Conservation (phyloP, 2,329 filamentous ascomycete genomes). For the Fusarium stilboides region DNA sequence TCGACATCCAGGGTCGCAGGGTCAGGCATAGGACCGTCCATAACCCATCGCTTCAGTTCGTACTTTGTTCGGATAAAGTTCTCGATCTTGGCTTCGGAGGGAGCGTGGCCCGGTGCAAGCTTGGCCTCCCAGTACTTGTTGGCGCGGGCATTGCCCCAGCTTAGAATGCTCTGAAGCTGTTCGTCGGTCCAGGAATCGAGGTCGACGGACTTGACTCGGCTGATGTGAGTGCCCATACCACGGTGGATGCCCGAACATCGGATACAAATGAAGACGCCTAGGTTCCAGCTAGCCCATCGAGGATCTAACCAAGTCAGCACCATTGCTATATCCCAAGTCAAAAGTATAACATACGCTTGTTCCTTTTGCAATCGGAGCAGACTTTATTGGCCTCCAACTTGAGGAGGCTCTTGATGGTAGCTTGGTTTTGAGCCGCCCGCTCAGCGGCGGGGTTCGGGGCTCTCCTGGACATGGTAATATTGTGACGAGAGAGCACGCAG, state of each 20-base stretch:
- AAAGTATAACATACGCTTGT: slow-evolving; percentile 81
- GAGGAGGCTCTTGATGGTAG: slow-evolving; percentile 93
- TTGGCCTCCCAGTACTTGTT: slow-evolving; percentile 99
- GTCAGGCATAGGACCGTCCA: slow-evolving; percentile 96
- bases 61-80: slow-evolving; percentile 99
- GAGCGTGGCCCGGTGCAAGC: slow-evolving; percentile 89
- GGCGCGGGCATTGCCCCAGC: slow-evolving; percentile 95
- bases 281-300: slow-evolving; percentile 99
- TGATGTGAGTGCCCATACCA: slow-evolving; percentile 99
- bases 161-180: slow-evolving; percentile 92
- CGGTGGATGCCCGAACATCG: slow-evolving; percentile 98
- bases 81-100: slow-evolving; percentile 98
- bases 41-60: slow-evolving; percentile 98
- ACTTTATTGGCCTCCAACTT: slow-evolving; percentile 97
- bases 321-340: not conserved
- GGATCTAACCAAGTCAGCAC: slow-evolving; percentile 74
- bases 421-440: slow-evolving; percentile 91
- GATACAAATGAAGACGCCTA: slow-evolving; percentile 98
- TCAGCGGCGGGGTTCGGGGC: slow-evolving; percentile 84
- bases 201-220: slow-evolving; percentile 97
- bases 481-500: slow-evolving; percentile 5
- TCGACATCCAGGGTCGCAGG: slow-evolving; percentile 88
- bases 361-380: slow-evolving; percentile 98
- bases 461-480: slow-evolving; percentile 80
- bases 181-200: slow-evolving; percentile 99